These are phyloP conservation scores for Zizania latifolia DNA, from an alignment of 176 grass and related monocot genomes.

Conservation along the genomic window DNA sequence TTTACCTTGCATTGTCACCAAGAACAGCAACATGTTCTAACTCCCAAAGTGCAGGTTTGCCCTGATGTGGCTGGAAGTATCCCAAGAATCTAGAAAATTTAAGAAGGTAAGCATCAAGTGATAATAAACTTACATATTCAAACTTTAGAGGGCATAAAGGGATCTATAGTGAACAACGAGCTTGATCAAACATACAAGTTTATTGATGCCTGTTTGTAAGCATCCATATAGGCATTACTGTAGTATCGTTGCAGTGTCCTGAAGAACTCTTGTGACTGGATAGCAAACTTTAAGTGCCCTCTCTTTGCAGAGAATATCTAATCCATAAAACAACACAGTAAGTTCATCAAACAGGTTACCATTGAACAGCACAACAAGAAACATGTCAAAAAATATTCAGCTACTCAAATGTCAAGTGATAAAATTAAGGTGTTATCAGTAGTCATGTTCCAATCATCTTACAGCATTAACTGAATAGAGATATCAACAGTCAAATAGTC, in stretches of 20 bases:
- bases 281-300: conserved; percentile 76
- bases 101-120: conserved; percentile 13
- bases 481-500: background rate
- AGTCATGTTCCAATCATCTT: background rate
- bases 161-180: conserved; percentile 5
- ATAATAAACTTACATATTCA: conserved; percentile 18
- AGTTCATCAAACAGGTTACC: conserved; percentile 1
- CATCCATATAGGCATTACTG: conserved; percentile 97
- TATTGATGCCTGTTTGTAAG: conserved; percentile 94
- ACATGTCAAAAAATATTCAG: background rate
- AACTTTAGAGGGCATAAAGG: conserved; percentile 4
- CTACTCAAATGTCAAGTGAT: background rate
- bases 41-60: conserved; percentile 76
- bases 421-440: background rate
- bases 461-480: background rate
- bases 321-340: conserved; percentile 24
- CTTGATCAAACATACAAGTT: conserved; percentile 73
- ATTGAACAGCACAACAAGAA: conserved; percentile 28
- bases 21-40: conserved; percentile 55
- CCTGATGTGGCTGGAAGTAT: conserved; percentile 61
- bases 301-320: conserved; percentile 98
- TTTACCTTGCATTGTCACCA: conserved; percentile 51
- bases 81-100: conserved; percentile 85
- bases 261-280: conserved; percentile 86
- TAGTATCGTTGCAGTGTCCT: conserved; percentile 92